phyloP scores from a whole-genome alignment of 2,329 filamentous ascomycete species.

The Grosmannia serpens region DNA sequence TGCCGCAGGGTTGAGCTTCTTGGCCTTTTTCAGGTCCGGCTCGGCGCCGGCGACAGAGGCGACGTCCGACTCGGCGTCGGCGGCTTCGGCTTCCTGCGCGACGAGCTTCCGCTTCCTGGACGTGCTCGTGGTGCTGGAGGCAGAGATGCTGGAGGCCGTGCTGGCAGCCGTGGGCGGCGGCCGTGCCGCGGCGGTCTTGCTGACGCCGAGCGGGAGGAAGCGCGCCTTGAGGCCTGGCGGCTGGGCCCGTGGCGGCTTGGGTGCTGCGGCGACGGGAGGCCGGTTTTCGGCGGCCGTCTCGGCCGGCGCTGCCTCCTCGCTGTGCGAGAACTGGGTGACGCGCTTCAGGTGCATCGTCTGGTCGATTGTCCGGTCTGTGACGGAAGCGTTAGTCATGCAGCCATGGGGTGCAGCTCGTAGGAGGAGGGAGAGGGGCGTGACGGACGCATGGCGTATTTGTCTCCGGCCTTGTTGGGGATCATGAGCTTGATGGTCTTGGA shows the following conservation, averaged over 20 bases:
- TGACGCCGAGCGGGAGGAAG: slow-evolving; percentile 53
- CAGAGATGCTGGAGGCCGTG: slow-evolving; percentile 11
- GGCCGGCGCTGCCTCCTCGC: slow-evolving; percentile 14
- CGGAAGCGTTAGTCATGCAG: background rate
- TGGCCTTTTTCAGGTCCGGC: slow-evolving; percentile 20
- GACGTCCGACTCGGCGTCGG: slow-evolving; percentile 9
- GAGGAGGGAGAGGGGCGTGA: slow-evolving; percentile 4
- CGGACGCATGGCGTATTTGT: slow-evolving; percentile 44
- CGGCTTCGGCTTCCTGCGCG: slow-evolving; percentile 9
- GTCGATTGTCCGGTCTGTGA: slow-evolving; percentile 34
- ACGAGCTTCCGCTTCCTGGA: slow-evolving; percentile 28
- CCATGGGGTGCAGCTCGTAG: no score
- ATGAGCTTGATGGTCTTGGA: slow-evolving; percentile 45
- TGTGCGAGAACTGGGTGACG: slow-evolving; percentile 42
- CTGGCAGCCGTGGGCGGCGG: slow-evolving; percentile 1
- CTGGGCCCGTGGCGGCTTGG: slow-evolving; percentile 46
- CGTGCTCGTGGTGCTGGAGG: slow-evolving; percentile 11
- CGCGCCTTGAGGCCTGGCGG: slow-evolving; percentile 56
- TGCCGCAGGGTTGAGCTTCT: slow-evolving; percentile 15
- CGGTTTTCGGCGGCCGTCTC: slow-evolving; percentile 11
- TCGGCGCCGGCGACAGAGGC: background rate
- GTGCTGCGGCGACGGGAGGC: slow-evolving; percentile 13
- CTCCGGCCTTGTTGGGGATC: slow-evolving; percentile 44
- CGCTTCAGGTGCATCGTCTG: slow-evolving; percentile 55
- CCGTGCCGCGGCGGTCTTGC: slow-evolving; percentile 1